Evolutionary conservation across 208 protist genomes (phyloP).

Genomic region (Acanthamoeba lenticulata): DNA sequence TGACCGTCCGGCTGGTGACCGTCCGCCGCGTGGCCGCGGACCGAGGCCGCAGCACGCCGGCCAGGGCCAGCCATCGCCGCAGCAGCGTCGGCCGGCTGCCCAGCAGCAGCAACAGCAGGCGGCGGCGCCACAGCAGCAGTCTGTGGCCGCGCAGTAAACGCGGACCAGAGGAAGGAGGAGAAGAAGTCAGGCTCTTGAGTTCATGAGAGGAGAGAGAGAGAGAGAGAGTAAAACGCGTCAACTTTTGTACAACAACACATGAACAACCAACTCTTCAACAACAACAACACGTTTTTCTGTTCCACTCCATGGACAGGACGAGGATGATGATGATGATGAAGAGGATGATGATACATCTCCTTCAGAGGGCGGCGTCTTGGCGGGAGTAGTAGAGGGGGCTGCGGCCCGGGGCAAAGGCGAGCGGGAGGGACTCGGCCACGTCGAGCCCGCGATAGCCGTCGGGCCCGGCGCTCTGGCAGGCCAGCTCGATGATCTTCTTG

Average conservation of each 20-base stretch:
- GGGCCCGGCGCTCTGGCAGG: background rate
- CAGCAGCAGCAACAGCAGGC: background rate
- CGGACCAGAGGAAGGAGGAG: no score
- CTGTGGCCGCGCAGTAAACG: background rate
- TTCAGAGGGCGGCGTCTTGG: slow-evolving; percentile 1
- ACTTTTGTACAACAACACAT: no score
- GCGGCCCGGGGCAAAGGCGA: slow-evolving; percentile 14
- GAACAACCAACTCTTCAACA: no score
- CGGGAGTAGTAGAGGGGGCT: slow-evolving; percentile 8
- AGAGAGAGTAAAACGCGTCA: no score
- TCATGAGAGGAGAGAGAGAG: no score
- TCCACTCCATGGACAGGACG: no score
- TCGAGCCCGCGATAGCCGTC: background rate
- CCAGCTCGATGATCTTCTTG: slow-evolving; percentile 25
- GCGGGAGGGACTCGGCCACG: background rate
- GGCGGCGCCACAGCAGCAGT: background rate
- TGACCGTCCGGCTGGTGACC: background rate
- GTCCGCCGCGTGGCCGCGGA: background rate
- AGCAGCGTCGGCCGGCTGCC: background rate
- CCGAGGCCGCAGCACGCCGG: background rate
- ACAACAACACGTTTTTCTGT: no score
- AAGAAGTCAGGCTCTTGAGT: no score
- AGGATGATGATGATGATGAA: no score
- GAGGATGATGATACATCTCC: background rate
- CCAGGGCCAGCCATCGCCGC: background rate